Conservation (phyloP, 495 filamentous ascomycete species). For the Aspergillus wentii region DNA sequence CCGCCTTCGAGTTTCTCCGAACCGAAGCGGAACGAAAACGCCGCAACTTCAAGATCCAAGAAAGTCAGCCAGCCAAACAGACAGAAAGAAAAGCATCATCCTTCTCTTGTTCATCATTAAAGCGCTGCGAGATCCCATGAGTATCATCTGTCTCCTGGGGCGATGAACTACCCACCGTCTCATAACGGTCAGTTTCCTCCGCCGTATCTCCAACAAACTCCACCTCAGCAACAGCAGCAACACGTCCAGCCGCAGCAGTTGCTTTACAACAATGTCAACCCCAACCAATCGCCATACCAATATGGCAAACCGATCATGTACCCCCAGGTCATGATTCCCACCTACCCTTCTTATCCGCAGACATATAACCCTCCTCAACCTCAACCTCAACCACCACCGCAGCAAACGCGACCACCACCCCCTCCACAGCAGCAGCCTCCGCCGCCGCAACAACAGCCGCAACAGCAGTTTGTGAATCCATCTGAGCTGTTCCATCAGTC, state of each 20-base stretch:
- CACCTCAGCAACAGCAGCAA: slow-evolving; percentile 20
- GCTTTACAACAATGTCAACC: slow-evolving; percentile 36
- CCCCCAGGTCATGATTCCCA: slow-evolving; percentile 32
- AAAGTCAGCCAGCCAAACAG: too few species aligned
- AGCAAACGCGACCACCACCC: slow-evolving; percentile 19
- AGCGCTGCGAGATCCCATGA: slow-evolving; percentile 13
- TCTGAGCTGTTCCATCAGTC: slow-evolving; percentile 35
- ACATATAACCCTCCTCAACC: slow-evolving; percentile 18
- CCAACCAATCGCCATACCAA: slow-evolving; percentile 29
- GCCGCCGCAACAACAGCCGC: slow-evolving; percentile 20
- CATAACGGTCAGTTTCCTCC: slow-evolving; percentile 40
- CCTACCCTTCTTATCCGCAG: slow-evolving; percentile 28
- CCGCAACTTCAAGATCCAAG: too few species aligned
- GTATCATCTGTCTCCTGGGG: slow-evolving; percentile 28
- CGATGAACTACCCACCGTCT: slow-evolving; percentile 47
- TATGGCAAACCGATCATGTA: slow-evolving; percentile 37
- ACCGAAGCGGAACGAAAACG: slow-evolving; percentile 27
- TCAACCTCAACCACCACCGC: slow-evolving; percentile 15
- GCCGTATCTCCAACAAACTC: slow-evolving; percentile 33
- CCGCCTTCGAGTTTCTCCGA: slow-evolving; percentile 33
- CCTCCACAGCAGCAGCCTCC: slow-evolving; percentile 17
- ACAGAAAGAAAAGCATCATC: too few species aligned
- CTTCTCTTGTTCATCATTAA: slow-evolving; percentile 8
- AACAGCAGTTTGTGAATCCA: slow-evolving; percentile 43
- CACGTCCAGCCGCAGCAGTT: slow-evolving; percentile 28